Base-by-base conservation (phyloP, 177 flowering plant species). In the Telopea speciosissima region DNA sequence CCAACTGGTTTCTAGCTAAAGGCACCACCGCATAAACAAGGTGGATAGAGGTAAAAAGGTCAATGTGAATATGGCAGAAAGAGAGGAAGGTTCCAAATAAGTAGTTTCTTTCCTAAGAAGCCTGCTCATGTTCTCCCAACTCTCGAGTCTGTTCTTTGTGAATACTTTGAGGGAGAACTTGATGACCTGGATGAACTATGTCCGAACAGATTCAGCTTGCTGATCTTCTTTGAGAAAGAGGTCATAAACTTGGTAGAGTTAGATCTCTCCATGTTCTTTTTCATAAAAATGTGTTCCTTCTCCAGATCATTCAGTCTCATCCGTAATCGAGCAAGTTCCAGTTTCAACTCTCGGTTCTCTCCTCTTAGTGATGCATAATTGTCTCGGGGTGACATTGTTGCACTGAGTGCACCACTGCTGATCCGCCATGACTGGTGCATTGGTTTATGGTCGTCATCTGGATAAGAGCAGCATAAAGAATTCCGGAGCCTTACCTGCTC, bases 371-470 rank as follows among this genome's bases (percentile, higher is more conserved):
- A 94, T 17, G 98, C 98, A 72, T 94, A 94, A 73, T 92, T 94
- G 80, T 94, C 98, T 70, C 90, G 79, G 1, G 97, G 98, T 66
- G 96, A 94, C 96, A 93, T 90, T 36, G 98, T 88, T 42, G 98
- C 98, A 82, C 98, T 91, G 26, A 89, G 88, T 5, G 92, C 98
- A 42, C 97, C 97, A 70, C 95, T 89, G 84, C 85, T 89, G 79
- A 90, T 84, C 71, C 96, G 77, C 91, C 94, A 86, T 13, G 96
- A 87, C 72, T 85, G 90, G 74, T 86, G 88, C 70, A 75, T 70
- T 62, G 88, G 87, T 77, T 88, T 88, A 59, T 65, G 87, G 31
- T 90, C 90, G 0, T 86, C 91, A 0, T 87, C 96, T 5, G 85
- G 78, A 65, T 77, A 77, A 64, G 96, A 81, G 76, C 82, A 75